These are phyloP conservation scores for Viola pubescens DNA, from an alignment of 441 rosid genomes.

Conservation along the genomic window DNA sequence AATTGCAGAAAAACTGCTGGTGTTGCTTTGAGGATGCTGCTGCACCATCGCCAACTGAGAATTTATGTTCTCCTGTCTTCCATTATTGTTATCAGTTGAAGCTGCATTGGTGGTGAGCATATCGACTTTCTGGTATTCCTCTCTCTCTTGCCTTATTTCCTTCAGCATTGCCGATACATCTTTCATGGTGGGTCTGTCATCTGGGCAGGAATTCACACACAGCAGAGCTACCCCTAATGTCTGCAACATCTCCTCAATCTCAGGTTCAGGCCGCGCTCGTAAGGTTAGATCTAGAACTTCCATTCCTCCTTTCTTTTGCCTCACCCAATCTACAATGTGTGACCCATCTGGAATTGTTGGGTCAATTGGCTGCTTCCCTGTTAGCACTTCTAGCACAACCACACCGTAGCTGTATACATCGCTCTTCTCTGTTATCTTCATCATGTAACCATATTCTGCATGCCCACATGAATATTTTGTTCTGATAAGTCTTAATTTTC, in stretches of 20 bases:
- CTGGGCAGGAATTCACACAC: constrained; percentile 61
- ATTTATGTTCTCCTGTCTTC: constrained; percentile 11
- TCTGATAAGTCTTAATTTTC: background rate
- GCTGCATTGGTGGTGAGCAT: constrained; percentile 22
- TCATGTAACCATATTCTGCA: constrained; percentile 72
- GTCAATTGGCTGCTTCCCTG: constrained; percentile 69
- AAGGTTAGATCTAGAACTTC: constrained; percentile 62
- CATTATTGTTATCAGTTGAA: constrained; percentile 24
- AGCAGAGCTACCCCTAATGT: constrained; percentile 82
- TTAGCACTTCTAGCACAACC: constrained; percentile 67
- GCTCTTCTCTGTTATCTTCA: constrained; percentile 69
- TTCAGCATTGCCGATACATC: constrained; percentile 78
- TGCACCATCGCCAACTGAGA: constrained; percentile 19
- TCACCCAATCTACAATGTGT: constrained; percentile 81
- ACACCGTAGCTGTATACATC: constrained; percentile 92
- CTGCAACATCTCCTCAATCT: constrained; percentile 81
- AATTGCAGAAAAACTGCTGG: constrained; percentile 56
- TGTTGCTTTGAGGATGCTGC: constrained; percentile 34
- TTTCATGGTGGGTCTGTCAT: constrained; percentile 82
- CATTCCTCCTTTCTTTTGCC: constrained; percentile 45
- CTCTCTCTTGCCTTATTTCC: constrained; percentile 56
- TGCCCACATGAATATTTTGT: background rate
- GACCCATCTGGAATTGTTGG: constrained; percentile 50
- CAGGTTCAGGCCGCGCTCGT: constrained; percentile 41
- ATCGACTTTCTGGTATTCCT: constrained; percentile 39